A percentile compares a stretch with the other conserved stretches of the same genome.
Conservation (phyloP, 495 filamentous ascomycete genomes). For the Penicillium canariense region DNA sequence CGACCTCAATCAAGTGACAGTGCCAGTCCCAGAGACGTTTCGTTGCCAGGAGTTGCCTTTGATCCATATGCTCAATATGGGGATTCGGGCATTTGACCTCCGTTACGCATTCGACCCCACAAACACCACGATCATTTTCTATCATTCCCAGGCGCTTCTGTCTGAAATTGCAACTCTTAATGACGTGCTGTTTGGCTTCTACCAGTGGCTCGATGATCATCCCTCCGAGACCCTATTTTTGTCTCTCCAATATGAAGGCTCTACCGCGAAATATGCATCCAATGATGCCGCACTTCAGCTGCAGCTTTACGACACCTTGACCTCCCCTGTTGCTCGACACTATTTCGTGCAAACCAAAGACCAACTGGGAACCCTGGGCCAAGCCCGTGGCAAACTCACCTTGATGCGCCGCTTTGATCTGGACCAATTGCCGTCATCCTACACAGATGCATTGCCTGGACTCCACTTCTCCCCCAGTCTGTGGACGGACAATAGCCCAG, state of each 20-base stretch:
- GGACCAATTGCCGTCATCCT: conserved; percentile 29
- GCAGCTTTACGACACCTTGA: conserved; percentile 31
- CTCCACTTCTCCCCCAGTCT: conserved; percentile 40
- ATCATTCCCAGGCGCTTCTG: conserved; percentile 46
- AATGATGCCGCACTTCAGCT: conserved; percentile 40
- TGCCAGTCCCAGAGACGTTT: conserved; percentile 30
- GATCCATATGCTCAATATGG: conserved; percentile 40
- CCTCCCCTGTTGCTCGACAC: conserved; percentile 29
- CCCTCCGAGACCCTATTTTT: conserved; percentile 36
- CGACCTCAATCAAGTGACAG: conserved; percentile 32
- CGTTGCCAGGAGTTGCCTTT: conserved; percentile 43
- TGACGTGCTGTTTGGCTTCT: conserved; percentile 50
- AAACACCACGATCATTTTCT: conserved; percentile 47
- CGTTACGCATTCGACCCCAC: conserved; percentile 48
- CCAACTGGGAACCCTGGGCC: conserved; percentile 36
- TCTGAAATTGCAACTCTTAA: conserved; percentile 44
- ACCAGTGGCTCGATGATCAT: conserved; percentile 42
- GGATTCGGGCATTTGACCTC: conserved; percentile 53
- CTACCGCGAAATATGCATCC: conserved; percentile 17
- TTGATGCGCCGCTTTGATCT: conserved; percentile 43
- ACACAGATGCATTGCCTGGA: conserved; percentile 32
- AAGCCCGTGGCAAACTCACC: conserved; percentile 43
- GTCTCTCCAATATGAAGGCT: conserved; percentile 43
- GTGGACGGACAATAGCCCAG: conserved; percentile 37
- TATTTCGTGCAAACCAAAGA: conserved; percentile 41